phyloP scores from a whole-genome alignment of 2,329 filamentous ascomycete species.

The Aquanectria penicillioides region DNA sequence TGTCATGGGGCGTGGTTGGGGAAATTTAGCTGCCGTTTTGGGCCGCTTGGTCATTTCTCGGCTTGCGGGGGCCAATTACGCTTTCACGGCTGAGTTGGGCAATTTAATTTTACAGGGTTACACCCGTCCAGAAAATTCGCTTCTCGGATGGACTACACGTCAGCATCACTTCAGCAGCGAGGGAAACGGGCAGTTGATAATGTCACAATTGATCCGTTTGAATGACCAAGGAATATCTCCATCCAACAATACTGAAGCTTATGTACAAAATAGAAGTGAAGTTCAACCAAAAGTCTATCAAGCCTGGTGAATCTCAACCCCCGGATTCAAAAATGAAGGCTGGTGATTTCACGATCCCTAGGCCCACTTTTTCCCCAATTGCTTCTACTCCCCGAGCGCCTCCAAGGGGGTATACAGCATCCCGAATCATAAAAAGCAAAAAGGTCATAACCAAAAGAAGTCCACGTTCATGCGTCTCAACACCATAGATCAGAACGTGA shows the following conservation, averaged over 20 bases:
- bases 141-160: no score
- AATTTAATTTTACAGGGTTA: no score
- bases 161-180: no score
- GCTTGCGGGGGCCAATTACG: background rate
- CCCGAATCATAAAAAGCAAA: constrained; percentile 36
- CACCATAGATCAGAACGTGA: background rate
- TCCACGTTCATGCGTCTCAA: constrained; percentile 15
- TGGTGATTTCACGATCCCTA: background rate
- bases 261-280: constrained; percentile 15
- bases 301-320: constrained; percentile 37
- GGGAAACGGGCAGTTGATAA: no score
- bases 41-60: background rate
- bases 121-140: no score
- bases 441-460: constrained; percentile 35
- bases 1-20: background rate
- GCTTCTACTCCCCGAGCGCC: constrained; percentile 31
- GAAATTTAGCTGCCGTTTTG: background rate
- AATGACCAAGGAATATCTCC: background rate
- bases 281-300: constrained; percentile 22
- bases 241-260: constrained; percentile 2
- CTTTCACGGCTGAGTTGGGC: no score
- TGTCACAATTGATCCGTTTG: background rate
- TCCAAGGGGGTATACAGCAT: constrained; percentile 31
- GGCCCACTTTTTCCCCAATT: constrained; percentile 19
- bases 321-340: constrained; percentile 35